Evolutionary conservation across 1,284 basidiomycete species (phyloP).

Genomic region (Trichosporon coremiiforme): DNA sequence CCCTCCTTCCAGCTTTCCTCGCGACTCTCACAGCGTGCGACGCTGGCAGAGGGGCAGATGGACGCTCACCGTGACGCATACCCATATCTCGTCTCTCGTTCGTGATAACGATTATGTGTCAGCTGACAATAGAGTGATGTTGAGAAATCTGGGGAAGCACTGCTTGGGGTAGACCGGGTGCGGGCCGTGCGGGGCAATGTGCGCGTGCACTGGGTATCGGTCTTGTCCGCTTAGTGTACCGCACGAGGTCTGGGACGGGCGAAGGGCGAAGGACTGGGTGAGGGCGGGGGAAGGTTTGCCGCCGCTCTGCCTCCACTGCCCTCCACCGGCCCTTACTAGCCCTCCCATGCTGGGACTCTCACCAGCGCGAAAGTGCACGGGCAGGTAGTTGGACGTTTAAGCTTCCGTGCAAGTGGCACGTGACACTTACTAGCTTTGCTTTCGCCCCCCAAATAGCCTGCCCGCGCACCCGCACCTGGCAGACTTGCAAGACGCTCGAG

Average conservation of each 20-base stretch:
- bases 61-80: too few relatives aligned
- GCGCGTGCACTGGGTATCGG: not conserved
- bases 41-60: too few relatives aligned
- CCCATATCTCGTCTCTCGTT: too few relatives aligned
- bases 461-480: too few relatives aligned
- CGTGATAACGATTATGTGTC: not conserved
- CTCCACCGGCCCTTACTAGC: not conserved
- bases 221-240: not conserved
- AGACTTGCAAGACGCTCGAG: too few relatives aligned
- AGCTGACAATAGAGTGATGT: not conserved
- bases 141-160: too few relatives aligned
- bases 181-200: not conserved
- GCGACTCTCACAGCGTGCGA: too few relatives aligned
- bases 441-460: too few relatives aligned
- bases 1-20: not conserved
- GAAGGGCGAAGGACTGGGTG: too few relatives aligned
- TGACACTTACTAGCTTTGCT: not conserved
- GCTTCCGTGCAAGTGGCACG: not conserved
- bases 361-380: too few relatives aligned
- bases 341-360: too few relatives aligned
- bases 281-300: constrained; percentile 2
- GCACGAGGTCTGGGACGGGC: too few relatives aligned
- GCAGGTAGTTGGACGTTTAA: not conserved
- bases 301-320: not conserved
- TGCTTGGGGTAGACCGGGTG: not conserved